Evolutionary conservation across 2,329 filamentous ascomycete species (phyloP), one percentile per base, ranked within the genome.

Genomic region (Neonectria ditissima): DNA sequence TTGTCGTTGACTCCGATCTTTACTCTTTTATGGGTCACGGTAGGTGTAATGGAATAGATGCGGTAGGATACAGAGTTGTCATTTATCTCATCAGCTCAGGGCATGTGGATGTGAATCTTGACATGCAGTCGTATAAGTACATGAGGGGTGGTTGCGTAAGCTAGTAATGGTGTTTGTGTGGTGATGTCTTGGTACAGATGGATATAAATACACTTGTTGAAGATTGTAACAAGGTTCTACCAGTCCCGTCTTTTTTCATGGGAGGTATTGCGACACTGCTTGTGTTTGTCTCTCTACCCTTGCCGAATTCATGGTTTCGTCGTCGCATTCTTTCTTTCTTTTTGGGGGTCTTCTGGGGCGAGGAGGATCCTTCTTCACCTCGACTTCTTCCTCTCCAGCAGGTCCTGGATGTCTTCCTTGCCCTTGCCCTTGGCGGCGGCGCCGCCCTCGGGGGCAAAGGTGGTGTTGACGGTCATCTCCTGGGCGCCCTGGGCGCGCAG

Each of bases 401-500:
- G 70, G 6, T 76, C 75, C 69, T 81, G 80, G 18, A 81, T 78
- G 44, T 80, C 80, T 5, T 75, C 75, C 65, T 75, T 77, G 8
- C 77, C 73, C 51, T 74, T 75, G 20, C 74, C 74, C 66, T 73
- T 77, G 59, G 69, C 73, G 5, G 55, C 72, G 1, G 63, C 74
- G 9, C 73, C 76, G 2, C 76, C 76, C 52, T 76, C 77, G 0
- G 77, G 74, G 26, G 77, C 77, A 69, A 82, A 82, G 32, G 71
- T 74, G 1, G 78, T 75, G 41, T 74, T 75, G 7, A 81, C 79
- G 14, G 79, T 78, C 77, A 92, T 84, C 78, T 86, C 84, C 67
- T 86, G 83, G 13, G 91, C 92, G 67, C 92, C 91, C 77, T 95
- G 91, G 50, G 84, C 86, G 76, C 91, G 86, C 72, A 97, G 87